These are phyloP conservation scores for Samsoniella hepiali DNA, from an alignment of 2,329 filamentous ascomycete species.

Conservation along the genomic window DNA sequence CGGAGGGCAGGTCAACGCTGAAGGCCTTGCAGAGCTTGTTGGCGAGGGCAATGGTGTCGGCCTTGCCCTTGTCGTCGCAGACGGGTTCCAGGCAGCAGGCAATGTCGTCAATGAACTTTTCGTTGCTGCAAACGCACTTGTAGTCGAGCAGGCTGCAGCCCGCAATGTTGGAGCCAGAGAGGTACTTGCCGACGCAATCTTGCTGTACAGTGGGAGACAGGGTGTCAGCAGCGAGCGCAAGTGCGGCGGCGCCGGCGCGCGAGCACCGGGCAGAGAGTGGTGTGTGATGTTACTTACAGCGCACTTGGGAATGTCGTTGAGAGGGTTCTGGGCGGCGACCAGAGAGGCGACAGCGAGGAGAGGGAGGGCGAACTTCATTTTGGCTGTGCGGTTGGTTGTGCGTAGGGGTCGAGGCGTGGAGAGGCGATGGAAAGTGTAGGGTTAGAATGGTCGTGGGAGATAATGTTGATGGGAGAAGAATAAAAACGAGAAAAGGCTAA, in stretches of 20 bases:
- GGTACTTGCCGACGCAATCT: constrained; percentile 34
- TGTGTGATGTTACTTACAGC: constrained; percentile 33
- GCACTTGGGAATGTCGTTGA: constrained; percentile 34
- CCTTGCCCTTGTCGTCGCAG: constrained; percentile 34
- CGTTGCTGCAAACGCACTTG: constrained; percentile 41
- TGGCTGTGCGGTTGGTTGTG: constrained; percentile 18
- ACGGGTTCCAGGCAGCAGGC: constrained; percentile 40
- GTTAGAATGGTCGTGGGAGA: neutral
- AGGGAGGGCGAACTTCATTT: constrained; percentile 36
- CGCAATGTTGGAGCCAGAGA: constrained; percentile 33
- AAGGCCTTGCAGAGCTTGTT: constrained; percentile 36
- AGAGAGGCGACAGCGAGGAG: constrained; percentile 31
- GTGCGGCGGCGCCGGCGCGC: neutral
- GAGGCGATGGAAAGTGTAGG: neutral
- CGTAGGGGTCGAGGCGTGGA: neutral
- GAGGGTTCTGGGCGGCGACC: constrained; percentile 31
- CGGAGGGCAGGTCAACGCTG: constrained; percentile 35
- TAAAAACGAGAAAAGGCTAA: neutral
- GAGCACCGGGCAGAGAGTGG: neutral
- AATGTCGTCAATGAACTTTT: constrained; percentile 38
- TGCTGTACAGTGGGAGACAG: constrained; percentile 8
- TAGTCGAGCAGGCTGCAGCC: constrained; percentile 39
- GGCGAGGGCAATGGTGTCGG: constrained; percentile 37
- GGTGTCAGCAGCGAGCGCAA: neutral
- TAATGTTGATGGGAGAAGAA: neutral